These are phyloP conservation scores for Panicum miliaceum DNA, from an alignment of 176 grass and related monocot species.

Conservation along the genomic window DNA sequence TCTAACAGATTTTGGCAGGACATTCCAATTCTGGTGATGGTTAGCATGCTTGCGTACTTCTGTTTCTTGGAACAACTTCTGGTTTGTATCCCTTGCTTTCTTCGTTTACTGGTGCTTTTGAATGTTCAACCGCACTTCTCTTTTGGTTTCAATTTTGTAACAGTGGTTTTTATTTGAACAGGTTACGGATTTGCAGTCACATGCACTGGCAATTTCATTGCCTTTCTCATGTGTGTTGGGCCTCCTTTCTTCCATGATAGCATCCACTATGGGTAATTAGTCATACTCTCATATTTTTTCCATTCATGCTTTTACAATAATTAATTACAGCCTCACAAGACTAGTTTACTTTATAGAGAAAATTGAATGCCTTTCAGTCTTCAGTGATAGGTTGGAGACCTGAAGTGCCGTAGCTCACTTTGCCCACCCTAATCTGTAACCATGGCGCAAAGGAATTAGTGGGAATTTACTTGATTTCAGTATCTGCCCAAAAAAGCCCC, in stretches of 20 bases:
- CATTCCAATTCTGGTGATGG: constrained; percentile 94
- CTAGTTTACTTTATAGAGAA: constrained; percentile 13
- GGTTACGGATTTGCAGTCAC: constrained; percentile 68
- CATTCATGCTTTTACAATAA: constrained; percentile 8
- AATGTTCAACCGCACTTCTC: not conserved
- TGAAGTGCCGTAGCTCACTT: not conserved
- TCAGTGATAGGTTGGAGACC: not conserved
- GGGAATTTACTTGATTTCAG: not conserved
- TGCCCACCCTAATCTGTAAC: not conserved
- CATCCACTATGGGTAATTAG: constrained; percentile 87
- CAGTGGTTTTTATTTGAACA: constrained; percentile 46
- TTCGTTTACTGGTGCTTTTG: constrained; percentile 32
- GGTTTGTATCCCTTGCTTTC: constrained; percentile 51
- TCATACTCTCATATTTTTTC: constrained; percentile 2
- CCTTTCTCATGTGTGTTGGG: constrained; percentile 97
- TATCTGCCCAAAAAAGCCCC: not conserved
- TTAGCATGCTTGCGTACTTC: constrained; percentile 99
- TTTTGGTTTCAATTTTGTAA: constrained; percentile 24
- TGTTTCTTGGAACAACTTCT: constrained; percentile 99
- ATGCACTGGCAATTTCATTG: constrained; percentile 83
- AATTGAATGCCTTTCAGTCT: not conserved
- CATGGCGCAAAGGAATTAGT: not conserved
- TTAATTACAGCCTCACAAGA: not conserved
- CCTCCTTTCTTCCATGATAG: constrained; percentile 93
- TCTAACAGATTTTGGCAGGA: constrained; percentile 93